Evolutionary conservation across 2,329 filamentous ascomycete genomes (phyloP).

Genomic region (Fusarium palustre): DNA sequence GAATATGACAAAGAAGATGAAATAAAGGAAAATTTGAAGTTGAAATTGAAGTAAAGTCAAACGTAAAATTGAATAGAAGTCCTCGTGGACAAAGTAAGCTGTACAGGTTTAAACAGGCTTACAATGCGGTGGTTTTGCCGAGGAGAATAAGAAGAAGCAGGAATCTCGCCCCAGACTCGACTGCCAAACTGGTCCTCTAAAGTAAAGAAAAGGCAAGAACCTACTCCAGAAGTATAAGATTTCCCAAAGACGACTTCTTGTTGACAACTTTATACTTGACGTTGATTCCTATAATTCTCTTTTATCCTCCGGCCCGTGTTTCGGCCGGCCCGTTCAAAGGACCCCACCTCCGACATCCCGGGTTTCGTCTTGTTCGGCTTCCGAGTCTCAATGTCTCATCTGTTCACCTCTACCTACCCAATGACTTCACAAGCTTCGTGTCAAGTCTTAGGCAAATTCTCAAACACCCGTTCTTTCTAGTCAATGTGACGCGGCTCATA

Average conservation of each 20-base stretch:
- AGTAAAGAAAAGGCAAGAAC: slow-evolving; percentile 15
- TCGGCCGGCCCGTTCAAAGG: slow-evolving; percentile 17
- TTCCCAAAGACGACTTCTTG: not conserved
- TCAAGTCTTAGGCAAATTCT: not conserved
- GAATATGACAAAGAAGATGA: slow-evolving; percentile 8
- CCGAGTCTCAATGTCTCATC: slow-evolving; percentile 40
- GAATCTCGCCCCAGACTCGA: slow-evolving; percentile 33
- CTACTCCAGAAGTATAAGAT: slow-evolving; percentile 13
- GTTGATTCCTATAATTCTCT: not conserved
- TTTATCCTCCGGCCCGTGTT: slow-evolving; percentile 31
- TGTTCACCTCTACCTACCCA: not conserved
- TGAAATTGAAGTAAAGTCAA: not conserved
- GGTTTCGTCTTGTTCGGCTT: slow-evolving; percentile 34
- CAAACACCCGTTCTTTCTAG: slow-evolving; percentile 6
- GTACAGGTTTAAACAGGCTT: slow-evolving; percentile 1
- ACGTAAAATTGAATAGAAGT: slow-evolving; percentile 3
- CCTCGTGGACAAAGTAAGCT: slow-evolving; percentile 30
- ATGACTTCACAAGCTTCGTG: not conserved
- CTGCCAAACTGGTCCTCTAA: slow-evolving; percentile 31
- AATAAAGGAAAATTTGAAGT: slow-evolving; percentile 16
- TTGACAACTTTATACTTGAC: slow-evolving; percentile 4
- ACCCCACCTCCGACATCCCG: slow-evolving; percentile 37
- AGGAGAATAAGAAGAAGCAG: slow-evolving; percentile 21
- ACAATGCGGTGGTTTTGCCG: slow-evolving; percentile 18
- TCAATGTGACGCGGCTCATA: not conserved